Conservation (phyloP, 129 eudicot species). For the Arctium lappa region DNA sequence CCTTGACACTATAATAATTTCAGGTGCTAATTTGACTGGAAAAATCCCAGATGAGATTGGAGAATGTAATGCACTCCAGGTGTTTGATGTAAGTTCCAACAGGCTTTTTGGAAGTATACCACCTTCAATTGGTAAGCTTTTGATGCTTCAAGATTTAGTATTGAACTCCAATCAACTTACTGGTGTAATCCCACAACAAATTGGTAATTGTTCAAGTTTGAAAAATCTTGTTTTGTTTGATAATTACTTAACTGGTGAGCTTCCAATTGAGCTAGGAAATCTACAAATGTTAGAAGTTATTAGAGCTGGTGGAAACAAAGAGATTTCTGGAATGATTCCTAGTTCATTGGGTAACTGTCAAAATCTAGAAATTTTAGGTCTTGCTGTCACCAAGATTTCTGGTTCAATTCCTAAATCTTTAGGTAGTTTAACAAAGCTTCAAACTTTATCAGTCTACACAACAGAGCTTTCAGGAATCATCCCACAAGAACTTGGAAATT, state of each 20-base stretch:
- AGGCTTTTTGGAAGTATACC: constrained; percentile 62
- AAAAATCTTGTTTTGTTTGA: constrained; percentile 57
- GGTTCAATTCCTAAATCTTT: constrained; percentile 60
- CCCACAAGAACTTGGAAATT: constrained; percentile 70
- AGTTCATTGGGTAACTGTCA: constrained; percentile 53
- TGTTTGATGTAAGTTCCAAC: constrained; percentile 64
- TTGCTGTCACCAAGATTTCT: constrained; percentile 75
- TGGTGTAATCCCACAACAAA: constrained; percentile 53
- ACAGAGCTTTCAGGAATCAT: constrained; percentile 79
- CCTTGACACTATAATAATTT: constrained; percentile 44
- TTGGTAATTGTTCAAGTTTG: constrained; percentile 48
- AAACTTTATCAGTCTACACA: constrained; percentile 61
- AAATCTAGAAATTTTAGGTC: constrained; percentile 57
- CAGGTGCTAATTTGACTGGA: constrained; percentile 77
- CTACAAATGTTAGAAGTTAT: constrained; percentile 47
- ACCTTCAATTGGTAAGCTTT: constrained; percentile 46
- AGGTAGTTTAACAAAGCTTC: constrained; percentile 57
- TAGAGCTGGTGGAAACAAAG: constrained; percentile 75
- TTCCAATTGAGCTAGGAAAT: constrained; percentile 63
- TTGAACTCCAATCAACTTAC: constrained; percentile 67
- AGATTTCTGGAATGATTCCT: constrained; percentile 60
- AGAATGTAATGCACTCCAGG: constrained; percentile 37
- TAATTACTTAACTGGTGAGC: constrained; percentile 51
- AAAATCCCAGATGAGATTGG: constrained; percentile 60
- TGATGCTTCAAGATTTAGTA: constrained; percentile 47